Evolutionary conservation across 345 rosid species (phyloP), one percentile per base, ranked within the genome.

Genomic region (Brassica cretica): DNA sequence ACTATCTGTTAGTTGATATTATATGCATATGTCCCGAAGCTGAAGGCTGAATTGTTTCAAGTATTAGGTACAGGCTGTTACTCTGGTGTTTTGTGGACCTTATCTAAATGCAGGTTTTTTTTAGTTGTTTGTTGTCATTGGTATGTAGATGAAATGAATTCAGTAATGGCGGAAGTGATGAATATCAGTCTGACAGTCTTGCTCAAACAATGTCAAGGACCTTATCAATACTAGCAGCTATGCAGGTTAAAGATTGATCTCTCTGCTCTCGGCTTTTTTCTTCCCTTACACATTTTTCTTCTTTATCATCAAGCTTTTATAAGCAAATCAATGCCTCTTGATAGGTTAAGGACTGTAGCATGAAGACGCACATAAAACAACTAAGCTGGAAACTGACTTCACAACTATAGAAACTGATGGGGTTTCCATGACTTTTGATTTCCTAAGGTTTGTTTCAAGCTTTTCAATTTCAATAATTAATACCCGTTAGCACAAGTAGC

Each of bases 341-440:
- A 63, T 83, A 91, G 98, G 92, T 92, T 56, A 90, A 88, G 67
- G 88, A 86, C 76, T 86, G 89, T 82, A 94, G 97, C 92, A 80
- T 90, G 90, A 88, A 93, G 83, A 91, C 96, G 44, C 97, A 94
- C 76, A 78, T 88, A 81, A 78, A 89, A 82, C 96, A 94, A 84
- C 82, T 86, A 82, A 87, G 84, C 73, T 82, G 83, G 2, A 76
- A 80, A 70, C 91, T 88, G 91, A 90, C 90, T 37, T 84, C 88
- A 81, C 85, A 21, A 82, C 80, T 84, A 82, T 83, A 92, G 94
- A 86, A 72, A 84, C 88, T 12, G n/a, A 77, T 83, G 86, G 85
- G 84, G 85, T 69, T 68, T 9, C 44, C 44, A 85, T 67, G 81
- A 89, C 82, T 6, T 39, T 39, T 39, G 44, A 39, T 39, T 8